Percentiles rank a stretch among this genome's conserved stretches.
Conservation (phyloP, 2,329 filamentous ascomycete genomes). For the Alternaria sp. region DNA sequence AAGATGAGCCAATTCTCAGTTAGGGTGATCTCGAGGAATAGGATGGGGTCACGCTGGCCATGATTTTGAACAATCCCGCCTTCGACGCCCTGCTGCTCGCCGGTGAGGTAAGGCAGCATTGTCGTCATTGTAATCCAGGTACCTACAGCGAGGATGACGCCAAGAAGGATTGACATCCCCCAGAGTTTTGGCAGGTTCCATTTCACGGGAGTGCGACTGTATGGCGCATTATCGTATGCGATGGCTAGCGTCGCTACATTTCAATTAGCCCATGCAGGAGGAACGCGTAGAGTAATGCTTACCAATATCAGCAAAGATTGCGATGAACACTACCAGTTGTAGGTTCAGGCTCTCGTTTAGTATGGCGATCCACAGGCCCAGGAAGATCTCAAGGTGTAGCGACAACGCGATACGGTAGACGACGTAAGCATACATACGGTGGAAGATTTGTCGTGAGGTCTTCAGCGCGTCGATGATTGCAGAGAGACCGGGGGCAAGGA, state of each 20-base stretch:
- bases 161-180: slow-evolving; percentile 88
- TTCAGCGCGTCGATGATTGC: slow-evolving; percentile 93
- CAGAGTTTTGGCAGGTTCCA: slow-evolving; percentile 95
- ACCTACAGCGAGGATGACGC: slow-evolving; percentile 78
- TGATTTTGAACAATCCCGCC: slow-evolving; percentile 91
- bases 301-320: slow-evolving; percentile 86
- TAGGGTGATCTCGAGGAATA: slow-evolving; percentile 89
- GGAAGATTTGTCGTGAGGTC: slow-evolving; percentile 93
- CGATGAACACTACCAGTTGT: slow-evolving; percentile 89
- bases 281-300: not conserved
- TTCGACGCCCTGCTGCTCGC: slow-evolving; percentile 60
- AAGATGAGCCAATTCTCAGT: slow-evolving; percentile 98
- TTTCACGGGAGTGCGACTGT: slow-evolving; percentile 84
- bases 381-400: slow-evolving; percentile 88
- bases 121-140: slow-evolving; percentile 91
- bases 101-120: slow-evolving; percentile 64
- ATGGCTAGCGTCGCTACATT: slow-evolving; percentile 78
- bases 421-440: slow-evolving; percentile 96
- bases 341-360: slow-evolving; percentile 85
- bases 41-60: slow-evolving; percentile 78
- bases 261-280: not conserved
- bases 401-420: slow-evolving; percentile 94
- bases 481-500: slow-evolving; percentile 87
- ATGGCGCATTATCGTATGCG: slow-evolving; percentile 91
- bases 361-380: slow-evolving; percentile 90